These are phyloP conservation scores for Lithospermum erythrorhizon DNA, from an alignment of 257 asterid species.

Conservation along the genomic window DNA sequence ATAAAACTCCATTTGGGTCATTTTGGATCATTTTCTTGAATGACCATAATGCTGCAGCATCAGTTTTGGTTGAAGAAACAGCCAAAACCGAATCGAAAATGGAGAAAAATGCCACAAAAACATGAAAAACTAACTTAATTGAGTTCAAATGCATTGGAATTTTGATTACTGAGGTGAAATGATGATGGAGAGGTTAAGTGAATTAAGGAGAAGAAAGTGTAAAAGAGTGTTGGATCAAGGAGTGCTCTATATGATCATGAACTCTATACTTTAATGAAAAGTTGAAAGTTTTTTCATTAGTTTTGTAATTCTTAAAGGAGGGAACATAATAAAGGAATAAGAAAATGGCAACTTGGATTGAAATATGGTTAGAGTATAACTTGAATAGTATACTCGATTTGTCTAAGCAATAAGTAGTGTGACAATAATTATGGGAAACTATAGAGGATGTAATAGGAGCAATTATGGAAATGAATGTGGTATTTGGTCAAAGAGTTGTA, in stretches of 20 bases:
- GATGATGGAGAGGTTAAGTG: slow-evolving; percentile 2
- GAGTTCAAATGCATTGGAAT: slow-evolving; percentile 30
- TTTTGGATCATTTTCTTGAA: slow-evolving; percentile 67
- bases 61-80: slow-evolving; percentile 38
- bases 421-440: background rate
- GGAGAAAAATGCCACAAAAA: slow-evolving; percentile 17
- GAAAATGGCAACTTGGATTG: slow-evolving; percentile 9
- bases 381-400: background rate
- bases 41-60: slow-evolving; percentile 49
- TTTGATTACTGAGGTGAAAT: background rate
- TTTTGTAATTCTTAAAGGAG: slow-evolving; percentile 37
- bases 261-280: slow-evolving; percentile 41
- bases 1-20: slow-evolving; percentile 52
- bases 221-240: slow-evolving; percentile 20
- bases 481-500: slow-evolving; percentile 20
- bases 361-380: background rate
- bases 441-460: background rate
- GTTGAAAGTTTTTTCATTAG: slow-evolving; percentile 20
- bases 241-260: slow-evolving; percentile 52
- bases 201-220: slow-evolving; percentile 7
- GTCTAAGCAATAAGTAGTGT: slow-evolving; percentile 1
- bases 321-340: slow-evolving; percentile 30
- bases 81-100: slow-evolving; percentile 11
- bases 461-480: slow-evolving; percentile 8
- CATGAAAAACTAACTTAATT: slow-evolving; percentile 15